phyloP scores from a whole-genome alignment of 495 filamentous ascomycete genomes.

The Penicillium taxi region DNA sequence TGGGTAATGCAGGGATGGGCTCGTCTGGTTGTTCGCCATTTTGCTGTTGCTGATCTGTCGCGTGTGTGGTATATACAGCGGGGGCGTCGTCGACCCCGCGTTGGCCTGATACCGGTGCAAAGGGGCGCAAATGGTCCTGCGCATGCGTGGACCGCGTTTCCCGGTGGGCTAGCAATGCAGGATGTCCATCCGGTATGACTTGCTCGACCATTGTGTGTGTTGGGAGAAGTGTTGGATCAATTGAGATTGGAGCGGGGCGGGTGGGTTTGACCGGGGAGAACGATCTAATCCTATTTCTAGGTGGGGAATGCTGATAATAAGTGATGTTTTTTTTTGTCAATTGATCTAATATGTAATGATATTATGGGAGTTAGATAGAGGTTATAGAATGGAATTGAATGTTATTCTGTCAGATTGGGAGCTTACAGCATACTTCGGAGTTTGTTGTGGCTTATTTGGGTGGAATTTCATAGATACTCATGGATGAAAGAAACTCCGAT shows the following conservation, averaged over 20 bases:
- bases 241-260: conserved; percentile 14
- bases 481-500: too few species aligned
- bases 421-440: too few species aligned
- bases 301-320: not conserved
- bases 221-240: conserved; percentile 3
- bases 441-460: not conserved
- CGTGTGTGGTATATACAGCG: conserved; percentile 1
- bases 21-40: conserved; percentile 3
- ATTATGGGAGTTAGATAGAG: too few species aligned
- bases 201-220: conserved; percentile 13
- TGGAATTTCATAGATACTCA: not conserved
- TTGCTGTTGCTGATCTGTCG: conserved; percentile 5
- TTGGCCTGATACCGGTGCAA: conserved; percentile 5
- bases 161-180: too few species aligned
- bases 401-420: too few species aligned
- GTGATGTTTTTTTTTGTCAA: too few species aligned
- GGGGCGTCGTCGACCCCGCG: conserved; percentile 10
- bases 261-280: conserved; percentile 13
- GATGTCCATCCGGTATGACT: not conserved
- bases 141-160: too few species aligned
- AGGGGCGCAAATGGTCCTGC: conserved; percentile 14
- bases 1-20: conserved; percentile 22
- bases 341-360: too few species aligned
- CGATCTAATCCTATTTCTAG: conserved; percentile 18
- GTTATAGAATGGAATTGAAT: too few species aligned